Conservation (phyloP, 768 basidiomycete species). For the Mycena latifolia region DNA sequence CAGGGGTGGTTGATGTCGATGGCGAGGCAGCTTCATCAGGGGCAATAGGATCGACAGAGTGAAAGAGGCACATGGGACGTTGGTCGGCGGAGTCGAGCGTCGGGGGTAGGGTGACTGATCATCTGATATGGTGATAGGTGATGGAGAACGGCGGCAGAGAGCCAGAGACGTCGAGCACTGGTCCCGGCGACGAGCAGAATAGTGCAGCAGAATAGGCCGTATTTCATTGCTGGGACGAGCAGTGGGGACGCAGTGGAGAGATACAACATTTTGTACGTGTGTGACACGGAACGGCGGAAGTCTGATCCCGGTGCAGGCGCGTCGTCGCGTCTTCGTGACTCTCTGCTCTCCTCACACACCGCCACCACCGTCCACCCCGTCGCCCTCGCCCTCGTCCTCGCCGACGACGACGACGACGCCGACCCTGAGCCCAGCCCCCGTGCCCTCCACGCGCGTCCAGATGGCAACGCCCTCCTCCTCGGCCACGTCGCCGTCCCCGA, state of each 20-base stretch:
- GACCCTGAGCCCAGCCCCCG: neutral
- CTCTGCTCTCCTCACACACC: neutral
- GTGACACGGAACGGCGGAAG: too few relatives aligned
- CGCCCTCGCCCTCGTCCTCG: neutral
- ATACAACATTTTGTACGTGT: too few relatives aligned
- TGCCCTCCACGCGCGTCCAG: conserved; percentile 47
- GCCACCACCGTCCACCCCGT: neutral
- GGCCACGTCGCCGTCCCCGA: conserved; percentile 86
- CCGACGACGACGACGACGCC: neutral
- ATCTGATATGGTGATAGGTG: neutral
- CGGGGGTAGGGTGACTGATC: neutral
- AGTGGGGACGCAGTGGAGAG: too few relatives aligned
- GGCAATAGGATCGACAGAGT: too few relatives aligned
- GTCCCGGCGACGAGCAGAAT: too few relatives aligned
- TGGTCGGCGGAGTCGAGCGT: too few relatives aligned
- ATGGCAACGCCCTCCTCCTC: conserved; percentile 89
- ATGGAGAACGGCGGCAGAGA: neutral
- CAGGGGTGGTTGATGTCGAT: too few relatives aligned
- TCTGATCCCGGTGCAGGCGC: conserved; percentile 2
- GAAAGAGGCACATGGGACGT: too few relatives aligned
- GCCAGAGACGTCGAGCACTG: too few relatives aligned
- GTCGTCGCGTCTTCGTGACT: neutral
- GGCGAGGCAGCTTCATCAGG: too few relatives aligned
- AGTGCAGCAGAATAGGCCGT: too few relatives aligned
- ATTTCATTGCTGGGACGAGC: too few relatives aligned